Evolutionary conservation across 2,329 filamentous ascomycete species (phyloP).

Genomic region (Diplocarpon mali): DNA sequence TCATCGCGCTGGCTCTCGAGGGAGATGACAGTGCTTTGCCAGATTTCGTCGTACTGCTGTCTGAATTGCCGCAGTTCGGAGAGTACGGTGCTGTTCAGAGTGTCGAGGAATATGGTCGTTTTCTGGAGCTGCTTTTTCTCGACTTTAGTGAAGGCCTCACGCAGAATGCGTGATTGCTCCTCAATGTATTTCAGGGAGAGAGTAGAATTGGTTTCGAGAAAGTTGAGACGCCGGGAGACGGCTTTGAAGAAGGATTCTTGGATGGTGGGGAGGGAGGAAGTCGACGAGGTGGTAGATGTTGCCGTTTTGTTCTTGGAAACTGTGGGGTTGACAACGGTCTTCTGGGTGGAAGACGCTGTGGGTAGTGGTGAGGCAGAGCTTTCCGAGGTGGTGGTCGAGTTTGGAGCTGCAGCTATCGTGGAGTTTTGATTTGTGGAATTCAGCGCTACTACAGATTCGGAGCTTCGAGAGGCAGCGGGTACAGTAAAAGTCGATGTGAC

Average conservation of each 20-base stretch:
- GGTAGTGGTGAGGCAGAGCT: slow-evolving; percentile 6
- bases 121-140: slow-evolving; percentile 83
- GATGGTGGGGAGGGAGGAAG: slow-evolving; percentile 58
- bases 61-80: slow-evolving; percentile 67
- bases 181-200: slow-evolving; percentile 93
- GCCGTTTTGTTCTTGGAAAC: slow-evolving; percentile 25
- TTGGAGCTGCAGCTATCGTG: slow-evolving; percentile 2
- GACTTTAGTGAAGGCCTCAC: slow-evolving; percentile 75
- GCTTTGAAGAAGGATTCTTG: slow-evolving; percentile 98
- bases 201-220: slow-evolving; percentile 86
- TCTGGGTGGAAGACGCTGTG: slow-evolving; percentile 8
- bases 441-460: background rate
- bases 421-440: background rate
- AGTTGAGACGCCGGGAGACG: slow-evolving; percentile 81
- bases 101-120: slow-evolving; percentile 68
- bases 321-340: slow-evolving; percentile 14
- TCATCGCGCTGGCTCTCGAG: slow-evolving; percentile 81
- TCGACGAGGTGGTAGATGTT: slow-evolving; percentile 34
- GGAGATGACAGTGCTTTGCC: slow-evolving; percentile 89
- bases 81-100: slow-evolving; percentile 79
- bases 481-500: background rate
- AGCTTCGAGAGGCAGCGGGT: background rate
- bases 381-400: slow-evolving; percentile 7
- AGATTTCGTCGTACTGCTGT: slow-evolving; percentile 87
- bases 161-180: slow-evolving; percentile 82